These are phyloP conservation scores for Powellomyces hirtus DNA, from an alignment of 192 early-diverging fungal species.

Conservation along the genomic window DNA sequence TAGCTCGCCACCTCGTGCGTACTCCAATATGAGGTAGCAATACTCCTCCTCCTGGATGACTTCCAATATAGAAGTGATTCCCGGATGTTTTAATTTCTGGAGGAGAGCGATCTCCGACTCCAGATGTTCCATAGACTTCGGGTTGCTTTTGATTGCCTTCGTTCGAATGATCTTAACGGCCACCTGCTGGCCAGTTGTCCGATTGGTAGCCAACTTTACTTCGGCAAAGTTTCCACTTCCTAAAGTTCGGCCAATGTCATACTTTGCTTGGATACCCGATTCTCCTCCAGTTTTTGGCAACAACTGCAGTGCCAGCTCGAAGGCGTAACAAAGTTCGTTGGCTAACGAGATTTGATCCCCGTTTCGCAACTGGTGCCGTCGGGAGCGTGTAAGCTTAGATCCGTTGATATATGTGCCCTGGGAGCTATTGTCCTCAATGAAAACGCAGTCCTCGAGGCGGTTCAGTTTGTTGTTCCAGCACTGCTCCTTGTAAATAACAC, in stretches of 20 bases:
- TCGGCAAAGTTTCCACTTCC: conserved; percentile 69
- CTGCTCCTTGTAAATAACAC: not conserved
- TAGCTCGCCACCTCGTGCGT: conserved; percentile 76
- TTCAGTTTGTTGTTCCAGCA: not conserved
- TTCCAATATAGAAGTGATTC: conserved; percentile 68
- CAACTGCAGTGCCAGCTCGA: conserved; percentile 8
- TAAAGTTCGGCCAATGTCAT: conserved; percentile 6
- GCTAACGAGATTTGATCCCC: conserved; percentile 66
- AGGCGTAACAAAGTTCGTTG: conserved; percentile 33
- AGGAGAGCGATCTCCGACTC: conserved; percentile 66
- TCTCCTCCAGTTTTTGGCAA: not conserved
- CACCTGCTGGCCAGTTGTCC: conserved; percentile 54
- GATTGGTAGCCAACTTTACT: conserved; percentile 58
- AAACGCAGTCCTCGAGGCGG: conserved; percentile 7
- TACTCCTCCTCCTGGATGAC: conserved; percentile 57
- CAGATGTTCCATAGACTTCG: conserved; percentile 63
- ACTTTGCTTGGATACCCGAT: conserved; percentile 28
- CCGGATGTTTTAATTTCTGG: conserved; percentile 57
- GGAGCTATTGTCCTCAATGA: conserved; percentile 50
- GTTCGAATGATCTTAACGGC: conserved; percentile 77
- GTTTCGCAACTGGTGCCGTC: conserved; percentile 50
- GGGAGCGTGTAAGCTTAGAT: conserved; percentile 46
- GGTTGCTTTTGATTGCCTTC: conserved; percentile 47
- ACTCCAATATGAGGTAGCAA: conserved; percentile 74
- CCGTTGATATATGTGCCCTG: conserved; percentile 74